Evolutionary conservation across 352 stramenopile genomes (phyloP).

Genomic region (Globisporangium solare): DNA sequence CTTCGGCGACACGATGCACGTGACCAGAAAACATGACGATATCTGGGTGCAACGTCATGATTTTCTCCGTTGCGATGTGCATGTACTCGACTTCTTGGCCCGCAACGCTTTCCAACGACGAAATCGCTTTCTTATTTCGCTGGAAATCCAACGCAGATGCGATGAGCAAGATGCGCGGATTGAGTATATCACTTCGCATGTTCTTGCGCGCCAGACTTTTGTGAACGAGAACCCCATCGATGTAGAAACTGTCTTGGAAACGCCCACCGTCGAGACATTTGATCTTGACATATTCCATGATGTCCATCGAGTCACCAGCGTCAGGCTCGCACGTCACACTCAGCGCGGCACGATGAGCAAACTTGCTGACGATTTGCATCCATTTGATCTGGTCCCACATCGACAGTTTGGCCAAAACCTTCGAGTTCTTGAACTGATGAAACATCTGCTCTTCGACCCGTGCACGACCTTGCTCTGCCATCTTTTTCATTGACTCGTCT

Average conservation of each 20-base stretch:
- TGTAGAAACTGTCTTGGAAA: slow-evolving; percentile 84
- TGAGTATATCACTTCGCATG: slow-evolving; percentile 78
- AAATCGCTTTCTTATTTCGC: slow-evolving; percentile 77
- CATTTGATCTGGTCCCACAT: slow-evolving; percentile 74
- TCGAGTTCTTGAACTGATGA: slow-evolving; percentile 50
- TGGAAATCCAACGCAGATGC: slow-evolving; percentile 83
- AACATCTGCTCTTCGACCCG: slow-evolving; percentile 77
- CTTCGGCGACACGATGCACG: slow-evolving; percentile 81
- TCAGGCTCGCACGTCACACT: slow-evolving; percentile 67
- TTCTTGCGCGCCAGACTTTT: slow-evolving; percentile 79
- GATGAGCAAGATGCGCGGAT: slow-evolving; percentile 80
- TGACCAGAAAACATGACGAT: slow-evolving; percentile 85
- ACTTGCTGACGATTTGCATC: slow-evolving; percentile 81
- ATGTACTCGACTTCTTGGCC: slow-evolving; percentile 88
- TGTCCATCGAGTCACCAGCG: slow-evolving; percentile 67
- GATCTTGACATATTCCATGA: slow-evolving; percentile 83
- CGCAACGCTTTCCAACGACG: slow-evolving; percentile 77
- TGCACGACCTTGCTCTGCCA: slow-evolving; percentile 57
- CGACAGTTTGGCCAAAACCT: slow-evolving; percentile 43
- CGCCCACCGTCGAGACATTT: slow-evolving; percentile 75
- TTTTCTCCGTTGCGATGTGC: slow-evolving; percentile 87
- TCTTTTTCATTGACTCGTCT: slow-evolving; percentile 41
- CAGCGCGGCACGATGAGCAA: slow-evolving; percentile 56
- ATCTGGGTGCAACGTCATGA: slow-evolving; percentile 78
- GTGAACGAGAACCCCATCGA: slow-evolving; percentile 85